These are phyloP conservation scores for Umbelopsis ramanniana DNA, from an alignment of 192 early-diverging fungal species.

Conservation along the genomic window DNA sequence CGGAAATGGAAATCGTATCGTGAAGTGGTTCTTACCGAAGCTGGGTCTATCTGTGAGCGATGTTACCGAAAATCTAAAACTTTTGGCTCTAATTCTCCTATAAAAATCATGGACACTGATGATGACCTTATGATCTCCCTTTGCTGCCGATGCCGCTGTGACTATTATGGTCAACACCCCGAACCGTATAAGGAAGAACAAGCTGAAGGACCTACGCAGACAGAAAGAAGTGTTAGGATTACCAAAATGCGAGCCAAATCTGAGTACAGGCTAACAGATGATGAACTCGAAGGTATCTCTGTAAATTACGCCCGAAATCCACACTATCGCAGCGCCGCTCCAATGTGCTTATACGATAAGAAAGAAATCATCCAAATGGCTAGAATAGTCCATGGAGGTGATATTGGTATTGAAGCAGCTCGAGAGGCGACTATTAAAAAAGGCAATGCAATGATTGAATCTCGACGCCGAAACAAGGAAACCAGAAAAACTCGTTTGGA, in stretches of 20 bases:
- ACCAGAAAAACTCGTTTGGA: background rate
- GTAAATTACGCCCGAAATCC: background rate
- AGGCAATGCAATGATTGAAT: background rate
- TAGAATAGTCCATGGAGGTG: constrained; percentile 2
- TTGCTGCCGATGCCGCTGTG: background rate
- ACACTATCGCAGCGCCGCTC: background rate
- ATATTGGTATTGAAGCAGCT: background rate
- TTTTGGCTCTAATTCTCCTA: background rate
- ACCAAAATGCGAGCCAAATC: background rate
- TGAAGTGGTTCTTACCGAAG: background rate
- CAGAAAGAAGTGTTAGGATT: background rate
- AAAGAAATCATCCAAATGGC: background rate
- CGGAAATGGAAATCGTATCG: background rate
- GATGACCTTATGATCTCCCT: background rate
- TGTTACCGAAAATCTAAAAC: background rate
- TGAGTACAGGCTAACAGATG: background rate
- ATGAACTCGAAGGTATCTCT: background rate
- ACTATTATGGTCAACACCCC: background rate
- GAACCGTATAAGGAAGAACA: background rate
- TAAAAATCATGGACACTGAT: background rate
- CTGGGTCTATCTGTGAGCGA: background rate
- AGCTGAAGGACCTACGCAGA: background rate
- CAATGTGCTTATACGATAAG: background rate
- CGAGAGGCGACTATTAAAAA: background rate
- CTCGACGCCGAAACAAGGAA: background rate